phyloP scores from a whole-genome alignment of 169 alveolate species.

The Plasmodium sp. region DNA sequence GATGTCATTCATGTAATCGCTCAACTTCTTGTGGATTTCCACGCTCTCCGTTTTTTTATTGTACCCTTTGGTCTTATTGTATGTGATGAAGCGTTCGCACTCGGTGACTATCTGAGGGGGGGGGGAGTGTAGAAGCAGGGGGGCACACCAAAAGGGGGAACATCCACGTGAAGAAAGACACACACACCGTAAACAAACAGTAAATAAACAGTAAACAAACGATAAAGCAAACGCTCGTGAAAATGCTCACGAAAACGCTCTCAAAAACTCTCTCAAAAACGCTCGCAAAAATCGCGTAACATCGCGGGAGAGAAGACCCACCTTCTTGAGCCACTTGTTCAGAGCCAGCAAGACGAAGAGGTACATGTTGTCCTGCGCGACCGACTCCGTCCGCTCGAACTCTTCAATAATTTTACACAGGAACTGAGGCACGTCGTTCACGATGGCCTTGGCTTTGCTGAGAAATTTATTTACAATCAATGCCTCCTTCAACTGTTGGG shows the following conservation, averaged over 20 bases:
- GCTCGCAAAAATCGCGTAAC: background rate
- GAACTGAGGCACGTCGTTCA: constrained; percentile 43
- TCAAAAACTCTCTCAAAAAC: background rate
- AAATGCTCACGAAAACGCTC: background rate
- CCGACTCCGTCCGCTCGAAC: constrained; percentile 40
- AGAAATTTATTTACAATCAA: constrained; percentile 49
- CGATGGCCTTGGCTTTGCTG: constrained; percentile 24
- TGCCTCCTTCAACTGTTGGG: constrained; percentile 31
- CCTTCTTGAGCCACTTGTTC: constrained; percentile 59
- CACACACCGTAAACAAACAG: background rate
- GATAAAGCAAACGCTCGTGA: background rate
- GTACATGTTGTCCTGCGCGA: constrained; percentile 32
- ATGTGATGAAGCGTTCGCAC: constrained; percentile 49
- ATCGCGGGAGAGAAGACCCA: background rate
- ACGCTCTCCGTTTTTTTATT: constrained; percentile 15
- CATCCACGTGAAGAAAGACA: background rate
- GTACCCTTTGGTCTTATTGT: background rate
- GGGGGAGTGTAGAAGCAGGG: background rate
- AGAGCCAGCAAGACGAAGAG: constrained; percentile 51
- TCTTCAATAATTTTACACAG: constrained; percentile 34
- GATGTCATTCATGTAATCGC: constrained; percentile 38
- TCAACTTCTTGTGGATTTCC: constrained; percentile 2
- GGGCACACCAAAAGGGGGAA: background rate
- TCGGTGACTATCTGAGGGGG: constrained; percentile 13
- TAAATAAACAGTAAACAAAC: too few relatives aligned